These are phyloP conservation scores for Gamsiella multidivaricata DNA, from an alignment of 192 early-diverging fungal species.

Conservation along the genomic window DNA sequence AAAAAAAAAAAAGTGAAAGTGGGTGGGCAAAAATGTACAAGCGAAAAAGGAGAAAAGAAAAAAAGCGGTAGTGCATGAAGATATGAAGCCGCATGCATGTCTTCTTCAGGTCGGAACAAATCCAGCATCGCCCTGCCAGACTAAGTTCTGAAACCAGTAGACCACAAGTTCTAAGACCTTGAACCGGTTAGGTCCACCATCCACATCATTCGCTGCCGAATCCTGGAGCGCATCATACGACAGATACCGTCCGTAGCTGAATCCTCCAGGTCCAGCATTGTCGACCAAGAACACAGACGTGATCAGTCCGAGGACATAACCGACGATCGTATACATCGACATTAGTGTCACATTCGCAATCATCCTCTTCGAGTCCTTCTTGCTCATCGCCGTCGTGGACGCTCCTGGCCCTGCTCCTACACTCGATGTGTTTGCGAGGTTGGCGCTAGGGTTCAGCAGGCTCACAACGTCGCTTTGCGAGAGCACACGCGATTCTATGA, in stretches of 20 bases:
- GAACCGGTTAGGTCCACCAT: conserved; percentile 31
- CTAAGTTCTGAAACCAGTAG: conserved; percentile 50
- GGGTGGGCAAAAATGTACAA: neutral
- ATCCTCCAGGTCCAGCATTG: conserved; percentile 15
- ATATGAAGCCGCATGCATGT: too few species aligned
- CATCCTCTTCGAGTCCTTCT: conserved; percentile 33
- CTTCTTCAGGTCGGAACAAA: conserved; percentile 34
- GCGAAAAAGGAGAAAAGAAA: neutral
- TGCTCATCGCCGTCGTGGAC: conserved; percentile 20
- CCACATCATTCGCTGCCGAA: conserved; percentile 5
- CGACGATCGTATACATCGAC: conserved; percentile 51
- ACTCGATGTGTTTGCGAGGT: neutral
- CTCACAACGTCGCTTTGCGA: conserved; percentile 24
- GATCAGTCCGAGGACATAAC: conserved; percentile 42
- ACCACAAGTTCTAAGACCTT: conserved; percentile 48
- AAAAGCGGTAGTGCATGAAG: neutral
- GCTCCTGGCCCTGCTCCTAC: conserved; percentile 3
- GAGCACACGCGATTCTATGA: conserved; percentile 34
- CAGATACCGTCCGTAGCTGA: conserved; percentile 42
- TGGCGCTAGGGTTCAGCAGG: conserved; percentile 27
- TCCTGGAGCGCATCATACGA: conserved; percentile 39
- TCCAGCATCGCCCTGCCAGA: conserved; percentile 39
- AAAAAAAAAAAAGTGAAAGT: neutral
- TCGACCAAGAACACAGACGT: conserved; percentile 51
- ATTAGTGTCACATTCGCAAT: conserved; percentile 41